A percentile compares a stretch with the other conserved stretches of the same genome.
phyloP scores from a whole-genome alignment of 768 basidiomycete species.

The Lactarius pseudohatsudake region DNA sequence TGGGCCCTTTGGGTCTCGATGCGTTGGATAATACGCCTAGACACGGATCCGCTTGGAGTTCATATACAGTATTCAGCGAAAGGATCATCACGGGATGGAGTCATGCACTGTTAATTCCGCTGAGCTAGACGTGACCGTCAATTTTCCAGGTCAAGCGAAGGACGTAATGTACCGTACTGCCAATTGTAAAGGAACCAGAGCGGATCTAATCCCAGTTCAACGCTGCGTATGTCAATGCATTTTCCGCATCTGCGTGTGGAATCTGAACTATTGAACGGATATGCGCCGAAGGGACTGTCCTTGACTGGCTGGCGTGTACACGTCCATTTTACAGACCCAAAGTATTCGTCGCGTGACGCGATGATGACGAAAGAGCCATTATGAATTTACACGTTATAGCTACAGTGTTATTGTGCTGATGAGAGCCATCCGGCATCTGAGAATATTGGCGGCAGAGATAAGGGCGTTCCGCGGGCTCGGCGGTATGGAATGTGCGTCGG shows the following conservation, averaged over 20 bases:
- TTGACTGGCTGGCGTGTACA: neutral
- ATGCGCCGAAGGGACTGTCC: neutral
- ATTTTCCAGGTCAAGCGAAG: neutral
- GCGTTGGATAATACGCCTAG: neutral
- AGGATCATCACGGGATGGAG: slow-evolving; percentile 1
- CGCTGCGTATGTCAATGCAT: neutral
- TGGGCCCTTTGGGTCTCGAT: neutral
- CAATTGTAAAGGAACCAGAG: neutral
- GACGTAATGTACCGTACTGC: neutral
- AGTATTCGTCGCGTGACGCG: neutral
- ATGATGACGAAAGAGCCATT: neutral
- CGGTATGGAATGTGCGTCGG: slow-evolving; percentile 9
- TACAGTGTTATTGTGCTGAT: neutral
- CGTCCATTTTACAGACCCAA: neutral
- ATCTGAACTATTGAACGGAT: slow-evolving; percentile 1
- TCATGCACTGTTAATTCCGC: neutral
- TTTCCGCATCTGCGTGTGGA: slow-evolving; percentile 11
- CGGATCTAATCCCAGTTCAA: neutral
- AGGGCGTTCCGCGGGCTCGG: neutral
- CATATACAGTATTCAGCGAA: slow-evolving; percentile 1
- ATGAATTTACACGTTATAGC: neutral
- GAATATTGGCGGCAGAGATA: neutral
- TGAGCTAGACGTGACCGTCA: neutral
- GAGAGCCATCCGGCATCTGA: neutral
- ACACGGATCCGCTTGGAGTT: neutral